Base-by-base conservation (phyloP, 164 flowering plant genomes). In the Vitis amurensis region DNA sequence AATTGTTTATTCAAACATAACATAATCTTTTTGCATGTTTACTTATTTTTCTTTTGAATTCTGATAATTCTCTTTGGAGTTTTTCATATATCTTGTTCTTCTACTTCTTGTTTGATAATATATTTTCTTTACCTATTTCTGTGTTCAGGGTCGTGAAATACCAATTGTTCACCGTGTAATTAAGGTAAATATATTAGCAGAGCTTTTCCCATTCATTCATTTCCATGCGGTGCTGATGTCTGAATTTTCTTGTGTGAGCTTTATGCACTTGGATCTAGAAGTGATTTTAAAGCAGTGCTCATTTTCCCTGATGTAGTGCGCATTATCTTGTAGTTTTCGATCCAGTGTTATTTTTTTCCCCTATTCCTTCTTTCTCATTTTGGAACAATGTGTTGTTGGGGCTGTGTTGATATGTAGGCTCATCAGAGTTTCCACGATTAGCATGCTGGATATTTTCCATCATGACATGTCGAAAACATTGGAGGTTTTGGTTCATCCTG, bases 151-250 rank as follows among this genome's bases (percentile, higher is more conserved):
- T 11, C 90, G 89, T 59, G 91, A 86, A 75, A 90, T 92, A 80
- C 97, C 94, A 66, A 90, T 92, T 71, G 97, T 92, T 16, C 97
- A 92, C 71, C 86, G 97, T 37, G 97, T 92, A 61, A 90, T 90
- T 57, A 87, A 88, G 94, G 94, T 90, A 84, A 80, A 1, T n/a
- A 44, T 31, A 16, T 49, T 11, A 30, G 8, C 51, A 11, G 23
- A 0, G 8, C 17, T 58, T 27, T 31, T 59, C 13, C 16, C 27
- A 17, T 55, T 9, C 14, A 49, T 69, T 17, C 19, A 44, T 58
- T 69, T 55, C 3, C 16, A 15, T 47, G 51, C 48, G 27, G 3
- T 30, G 47, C 31, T 23, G 27, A 50, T 19, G 11, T 63, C 11
- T 44, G 37, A 55, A 29, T 57, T 19, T 52, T 19, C 44, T 29